Evolutionary conservation across 2,329 filamentous ascomycete species (phyloP), one percentile per base, ranked within the genome.

Genomic region (Penicillium sp.): DNA sequence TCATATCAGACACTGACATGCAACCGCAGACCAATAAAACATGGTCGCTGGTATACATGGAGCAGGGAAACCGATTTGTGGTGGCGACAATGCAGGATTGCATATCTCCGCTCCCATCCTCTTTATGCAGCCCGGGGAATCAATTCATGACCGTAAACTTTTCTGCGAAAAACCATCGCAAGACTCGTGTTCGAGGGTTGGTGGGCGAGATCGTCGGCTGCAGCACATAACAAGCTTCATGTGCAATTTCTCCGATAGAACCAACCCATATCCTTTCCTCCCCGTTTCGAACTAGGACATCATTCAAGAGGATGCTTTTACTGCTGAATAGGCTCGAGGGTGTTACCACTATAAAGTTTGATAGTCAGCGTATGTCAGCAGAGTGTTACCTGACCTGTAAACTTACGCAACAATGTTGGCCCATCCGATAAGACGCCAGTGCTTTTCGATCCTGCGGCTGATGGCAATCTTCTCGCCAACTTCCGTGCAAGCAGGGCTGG

Each of bases 391-490:
- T 37, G 3, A 40, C 33, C 27, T 10, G 43, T 40, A 30, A 18
- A 75, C 72, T 72, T 70, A 75, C 72, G 72, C 72, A 54, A 86
- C 83, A 69, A 89, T 89, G 59, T 87, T 90, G 52, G 87, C 87
- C 89, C 89, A 95, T 63, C 89, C 89, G 64, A 95, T 95, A 68
- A 95, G 80, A 76, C 90, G 88, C 92, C 92, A 97, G 76, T 96
- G 92, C 83, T 97, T 97, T 76, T 99, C 93, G 66, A 97, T 96
- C 84, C 93, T 88, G 76, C 93, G 82, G 71, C 85, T 90, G 67
- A 99, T 80, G 35, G 93, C 93, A 66, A 99, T 91, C 86, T 99
- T 97, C 80, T 99, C 92, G 59, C 91, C 91, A 67, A 96, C 86
- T 71, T 95, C 92, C 42, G 93, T 99, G 79, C 93, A 99, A 50